These are phyloP conservation scores for Ceratobasidium sp. DNA, from an alignment of 1,284 basidiomycete species.

Conservation along the genomic window DNA sequence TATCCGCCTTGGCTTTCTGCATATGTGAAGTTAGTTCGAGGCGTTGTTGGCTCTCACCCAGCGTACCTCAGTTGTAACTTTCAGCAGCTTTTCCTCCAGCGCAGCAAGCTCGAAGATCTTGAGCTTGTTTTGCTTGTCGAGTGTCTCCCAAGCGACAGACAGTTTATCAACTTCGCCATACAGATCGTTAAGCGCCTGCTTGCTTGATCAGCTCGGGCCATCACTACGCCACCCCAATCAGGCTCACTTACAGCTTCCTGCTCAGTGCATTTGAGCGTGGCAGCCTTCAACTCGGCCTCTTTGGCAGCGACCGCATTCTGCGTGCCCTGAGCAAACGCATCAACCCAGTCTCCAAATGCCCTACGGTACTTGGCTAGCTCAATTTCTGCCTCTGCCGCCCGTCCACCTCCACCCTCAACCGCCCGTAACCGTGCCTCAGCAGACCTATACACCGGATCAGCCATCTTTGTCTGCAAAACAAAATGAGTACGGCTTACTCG, in stretches of 20 bases:
- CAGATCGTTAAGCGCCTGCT: slow-evolving; percentile 74
- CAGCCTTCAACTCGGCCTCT: slow-evolving; percentile 41
- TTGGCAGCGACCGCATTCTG: slow-evolving; percentile 38
- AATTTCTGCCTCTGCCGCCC: not conserved
- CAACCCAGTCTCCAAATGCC: slow-evolving; percentile 24
- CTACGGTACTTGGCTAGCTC: slow-evolving; percentile 32
- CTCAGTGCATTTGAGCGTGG: slow-evolving; percentile 51
- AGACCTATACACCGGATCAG: slow-evolving; percentile 36
- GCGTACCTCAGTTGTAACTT: slow-evolving; percentile 67
- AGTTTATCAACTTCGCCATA: slow-evolving; percentile 88
- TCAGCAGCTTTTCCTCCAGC: slow-evolving; percentile 78
- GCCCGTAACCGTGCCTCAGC: slow-evolving; percentile 28
- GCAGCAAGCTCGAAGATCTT: slow-evolving; percentile 83
- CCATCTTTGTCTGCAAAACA: slow-evolving; percentile 33
- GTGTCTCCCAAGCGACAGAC: slow-evolving; percentile 85
- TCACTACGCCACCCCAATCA: not conserved
- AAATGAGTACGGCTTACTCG: slow-evolving; percentile 39
- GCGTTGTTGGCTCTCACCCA: slow-evolving; percentile 8
- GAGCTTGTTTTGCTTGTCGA: slow-evolving; percentile 82
- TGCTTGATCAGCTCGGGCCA: not conserved
- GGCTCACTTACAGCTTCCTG: slow-evolving; percentile 53
- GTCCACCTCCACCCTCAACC: not conserved
- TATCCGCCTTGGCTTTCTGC: slow-evolving; percentile 91
- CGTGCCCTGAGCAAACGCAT: not conserved
- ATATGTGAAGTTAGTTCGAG: slow-evolving; percentile 7